Conservation (phyloP, 139 green algal genomes). For the Dunaliella primolecta region DNA sequence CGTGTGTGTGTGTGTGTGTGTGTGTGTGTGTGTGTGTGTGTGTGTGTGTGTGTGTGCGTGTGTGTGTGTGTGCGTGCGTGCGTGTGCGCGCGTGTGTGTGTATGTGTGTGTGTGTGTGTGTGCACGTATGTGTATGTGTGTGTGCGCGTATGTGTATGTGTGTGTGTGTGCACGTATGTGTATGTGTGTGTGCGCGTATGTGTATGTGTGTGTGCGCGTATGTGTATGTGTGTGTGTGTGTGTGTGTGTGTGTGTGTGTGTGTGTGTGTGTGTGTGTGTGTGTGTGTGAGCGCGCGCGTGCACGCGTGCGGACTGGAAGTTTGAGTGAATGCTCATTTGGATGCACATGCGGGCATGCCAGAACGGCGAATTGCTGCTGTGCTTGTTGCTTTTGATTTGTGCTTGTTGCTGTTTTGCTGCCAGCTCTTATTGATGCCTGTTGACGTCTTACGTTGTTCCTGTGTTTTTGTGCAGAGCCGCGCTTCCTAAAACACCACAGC, state of each 20-base stretch:
- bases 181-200: not conserved
- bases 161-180: not conserved
- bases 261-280: not conserved
- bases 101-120: not conserved
- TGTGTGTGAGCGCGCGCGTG: not conserved
- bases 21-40: not conserved
- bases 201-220: not conserved
- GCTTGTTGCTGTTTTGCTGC: no score
- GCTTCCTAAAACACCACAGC: not conserved
- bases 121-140: not conserved
- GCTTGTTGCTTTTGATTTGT: no score
- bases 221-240: not conserved
- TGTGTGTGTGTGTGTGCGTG: not conserved
- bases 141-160: not conserved
- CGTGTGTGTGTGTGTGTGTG: not conserved
- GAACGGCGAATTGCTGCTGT: no score
- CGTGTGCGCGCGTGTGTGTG: not conserved
- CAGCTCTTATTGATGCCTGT: no score
- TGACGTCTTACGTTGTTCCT: no score
- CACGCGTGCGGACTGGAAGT: not conserved
- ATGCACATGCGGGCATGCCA: not conserved
- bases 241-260: not conserved
- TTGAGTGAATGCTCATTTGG: not conserved
- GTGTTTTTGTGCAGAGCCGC: not conserved
- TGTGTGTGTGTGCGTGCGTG: not conserved